These are phyloP conservation scores for Pistacia integerrima DNA, from an alignment of 345 rosid genomes.

Conservation along the genomic window DNA sequence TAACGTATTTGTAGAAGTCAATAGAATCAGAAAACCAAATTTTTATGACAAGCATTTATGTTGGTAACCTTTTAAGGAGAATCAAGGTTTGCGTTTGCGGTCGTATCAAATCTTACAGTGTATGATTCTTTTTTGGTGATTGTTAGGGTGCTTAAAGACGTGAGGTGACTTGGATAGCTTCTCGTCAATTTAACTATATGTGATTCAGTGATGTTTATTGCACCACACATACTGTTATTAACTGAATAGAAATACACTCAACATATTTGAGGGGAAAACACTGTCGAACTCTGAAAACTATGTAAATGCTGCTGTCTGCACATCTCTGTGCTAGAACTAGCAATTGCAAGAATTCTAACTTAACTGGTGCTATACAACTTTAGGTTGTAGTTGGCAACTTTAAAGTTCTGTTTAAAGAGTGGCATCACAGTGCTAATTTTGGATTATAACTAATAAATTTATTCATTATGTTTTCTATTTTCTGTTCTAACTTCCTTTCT, in stretches of 20 bases:
- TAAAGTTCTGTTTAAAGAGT: neutral
- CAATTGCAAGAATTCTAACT: neutral
- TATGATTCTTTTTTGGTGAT: neutral
- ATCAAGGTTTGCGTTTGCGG: neutral
- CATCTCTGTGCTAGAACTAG: neutral
- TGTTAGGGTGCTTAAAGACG: neutral
- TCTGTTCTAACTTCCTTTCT: neutral
- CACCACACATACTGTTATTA: neutral
- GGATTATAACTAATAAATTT: neutral
- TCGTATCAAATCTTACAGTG: neutral
- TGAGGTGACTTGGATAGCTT: neutral
- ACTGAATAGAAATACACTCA: neutral
- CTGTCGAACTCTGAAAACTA: neutral
- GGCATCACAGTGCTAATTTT: neutral
- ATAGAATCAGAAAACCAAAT: neutral
- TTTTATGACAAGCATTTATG: neutral
- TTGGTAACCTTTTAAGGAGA: neutral
- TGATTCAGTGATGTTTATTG: neutral
- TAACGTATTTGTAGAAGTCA: neutral
- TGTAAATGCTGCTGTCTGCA: neutral
- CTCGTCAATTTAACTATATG: neutral
- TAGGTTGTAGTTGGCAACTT: neutral
- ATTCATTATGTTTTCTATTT: neutral
- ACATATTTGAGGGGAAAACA: neutral
- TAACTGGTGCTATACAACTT: neutral